Conservation (phyloP, 2,329 filamentous ascomycete genomes). For the Paecilomyces variotii region DNA sequence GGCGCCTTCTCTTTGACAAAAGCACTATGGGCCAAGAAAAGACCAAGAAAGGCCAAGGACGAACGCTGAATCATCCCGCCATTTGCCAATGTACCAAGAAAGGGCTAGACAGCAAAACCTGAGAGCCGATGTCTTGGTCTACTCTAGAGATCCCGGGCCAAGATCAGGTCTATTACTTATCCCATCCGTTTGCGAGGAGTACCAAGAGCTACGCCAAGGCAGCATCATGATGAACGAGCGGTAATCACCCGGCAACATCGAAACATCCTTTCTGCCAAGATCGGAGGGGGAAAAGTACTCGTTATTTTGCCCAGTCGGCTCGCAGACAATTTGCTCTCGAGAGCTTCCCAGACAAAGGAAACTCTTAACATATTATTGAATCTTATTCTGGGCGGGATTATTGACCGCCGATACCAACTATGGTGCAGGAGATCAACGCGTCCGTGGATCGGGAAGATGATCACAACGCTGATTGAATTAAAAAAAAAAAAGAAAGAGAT, state of each 20-base stretch:
- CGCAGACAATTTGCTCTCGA: too few species aligned
- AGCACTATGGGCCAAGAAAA: not conserved
- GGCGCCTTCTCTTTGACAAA: not conserved
- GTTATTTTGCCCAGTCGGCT: too few species aligned
- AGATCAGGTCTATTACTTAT: not conserved
- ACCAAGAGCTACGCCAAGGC: not conserved
- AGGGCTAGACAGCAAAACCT: not conserved
- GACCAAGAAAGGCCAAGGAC: not conserved
- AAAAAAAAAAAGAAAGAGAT: too few species aligned
- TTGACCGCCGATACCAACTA: not conserved
- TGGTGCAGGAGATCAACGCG: not conserved
- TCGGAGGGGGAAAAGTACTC: too few species aligned
- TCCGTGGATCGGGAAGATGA: slow-evolving; percentile 4
- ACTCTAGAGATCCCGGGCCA: not conserved
- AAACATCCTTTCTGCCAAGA: too few species aligned
- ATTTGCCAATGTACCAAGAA: not conserved
- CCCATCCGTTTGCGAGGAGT: not conserved
- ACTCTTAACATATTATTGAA: too few species aligned
- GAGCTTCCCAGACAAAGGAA: too few species aligned
- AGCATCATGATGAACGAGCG: too few species aligned
- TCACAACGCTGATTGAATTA: slow-evolving; percentile 10
- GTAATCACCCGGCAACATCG: too few species aligned
- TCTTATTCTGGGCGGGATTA: not conserved
- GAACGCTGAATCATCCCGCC: not conserved
- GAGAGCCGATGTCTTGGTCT: not conserved